These are phyloP conservation scores for Chrysopogon serrulatus DNA, from an alignment of 176 grass and related monocot genomes.

Conservation along the genomic window DNA sequence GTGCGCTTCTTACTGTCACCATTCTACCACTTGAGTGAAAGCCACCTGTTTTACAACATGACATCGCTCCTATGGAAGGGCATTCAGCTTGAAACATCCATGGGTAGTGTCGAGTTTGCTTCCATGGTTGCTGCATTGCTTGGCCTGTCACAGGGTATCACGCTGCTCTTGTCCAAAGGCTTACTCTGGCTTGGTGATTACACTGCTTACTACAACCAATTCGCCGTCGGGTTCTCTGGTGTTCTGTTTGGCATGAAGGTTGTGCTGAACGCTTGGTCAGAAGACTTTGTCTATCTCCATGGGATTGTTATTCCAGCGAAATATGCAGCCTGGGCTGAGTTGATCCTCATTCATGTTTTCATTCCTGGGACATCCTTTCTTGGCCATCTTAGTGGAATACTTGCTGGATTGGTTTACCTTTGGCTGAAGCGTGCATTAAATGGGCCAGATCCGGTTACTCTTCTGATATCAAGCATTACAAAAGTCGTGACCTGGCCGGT, in stretches of 20 bases:
- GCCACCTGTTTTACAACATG: slow-evolving; percentile 95
- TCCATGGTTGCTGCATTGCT: slow-evolving; percentile 74
- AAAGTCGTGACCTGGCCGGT: slow-evolving; percentile 73
- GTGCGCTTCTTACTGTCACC: slow-evolving; percentile 86
- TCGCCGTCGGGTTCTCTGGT: slow-evolving; percentile 79
- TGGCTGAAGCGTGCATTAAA: slow-evolving; percentile 46
- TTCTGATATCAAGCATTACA: slow-evolving; percentile 41
- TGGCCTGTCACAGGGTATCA: slow-evolving; percentile 73
- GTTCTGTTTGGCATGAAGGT: slow-evolving; percentile 93
- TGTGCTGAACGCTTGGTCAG: slow-evolving; percentile 65
- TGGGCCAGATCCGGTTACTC: slow-evolving; percentile 39
- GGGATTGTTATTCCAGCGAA: slow-evolving; percentile 77
- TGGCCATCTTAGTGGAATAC: slow-evolving; percentile 80
- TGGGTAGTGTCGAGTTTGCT: slow-evolving; percentile 73
- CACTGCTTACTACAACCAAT: slow-evolving; percentile 56
- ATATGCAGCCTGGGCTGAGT: slow-evolving; percentile 84
- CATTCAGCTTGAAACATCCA: slow-evolving; percentile 76
- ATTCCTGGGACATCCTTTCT: slow-evolving; percentile 77
- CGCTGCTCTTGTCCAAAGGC: slow-evolving; percentile 57
- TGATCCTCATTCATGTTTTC: slow-evolving; percentile 87
- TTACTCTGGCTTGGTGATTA: slow-evolving; percentile 50
- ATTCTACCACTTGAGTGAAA: slow-evolving; percentile 81
- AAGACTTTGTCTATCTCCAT: slow-evolving; percentile 52
- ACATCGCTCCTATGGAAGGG: slow-evolving; percentile 96
- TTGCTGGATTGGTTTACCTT: slow-evolving; percentile 79